Evolutionary conservation across 2,329 filamentous ascomycete species (phyloP), one percentile per base, ranked within the genome.

Genomic region (Celoporthe dispersa): DNA sequence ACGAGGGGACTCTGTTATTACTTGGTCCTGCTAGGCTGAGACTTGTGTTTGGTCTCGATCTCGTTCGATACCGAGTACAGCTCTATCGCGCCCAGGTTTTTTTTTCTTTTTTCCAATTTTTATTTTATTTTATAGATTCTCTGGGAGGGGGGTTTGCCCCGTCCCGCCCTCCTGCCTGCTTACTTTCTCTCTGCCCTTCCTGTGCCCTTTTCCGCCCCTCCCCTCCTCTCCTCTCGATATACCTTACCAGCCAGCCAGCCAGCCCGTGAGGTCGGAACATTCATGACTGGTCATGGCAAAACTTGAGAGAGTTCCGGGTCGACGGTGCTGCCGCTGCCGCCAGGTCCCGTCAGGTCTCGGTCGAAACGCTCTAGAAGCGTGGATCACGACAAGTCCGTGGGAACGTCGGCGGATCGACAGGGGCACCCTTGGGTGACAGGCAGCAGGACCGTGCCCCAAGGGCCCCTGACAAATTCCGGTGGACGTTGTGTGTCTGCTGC

Each of bases 291-390:
- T 41, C 6, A 12, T n/a, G n/a, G n/a, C n/a, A n/a, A n/a, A n/a
- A n/a, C n/a, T n/a, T n/a, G n/a, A n/a, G n/a, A n/a, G n/a, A 12
- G 37, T 11, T 48, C 22, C 19, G 9, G 31, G 16, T 33, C 57
- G 31, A 59, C 12, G 14, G 2, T 59, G 55, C 48, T 53, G 9
- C 48, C 48, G 12, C 55, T 59, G 25, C 2, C 66, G 51, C 39
- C 62, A 28, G 2, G 16, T 57, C 68, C 53, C 57, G 41, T 53
- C 31, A 53, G 35, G 41, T 44, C 39, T 59, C 69, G 59, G 66
- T 59, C 59, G 69, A 68, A 68, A 68, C 69, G 57, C 64, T 44
- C 64, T 60, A 67, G 68, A 63, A 51, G 31, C 28, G 62, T 41
- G 63, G 64, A 63, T 63, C 57, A 41, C 19, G 57, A 39, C 31